These are phyloP conservation scores for Colletotrichum noveboracense DNA, from an alignment of 2,329 filamentous ascomycete genomes.

Conservation along the genomic window DNA sequence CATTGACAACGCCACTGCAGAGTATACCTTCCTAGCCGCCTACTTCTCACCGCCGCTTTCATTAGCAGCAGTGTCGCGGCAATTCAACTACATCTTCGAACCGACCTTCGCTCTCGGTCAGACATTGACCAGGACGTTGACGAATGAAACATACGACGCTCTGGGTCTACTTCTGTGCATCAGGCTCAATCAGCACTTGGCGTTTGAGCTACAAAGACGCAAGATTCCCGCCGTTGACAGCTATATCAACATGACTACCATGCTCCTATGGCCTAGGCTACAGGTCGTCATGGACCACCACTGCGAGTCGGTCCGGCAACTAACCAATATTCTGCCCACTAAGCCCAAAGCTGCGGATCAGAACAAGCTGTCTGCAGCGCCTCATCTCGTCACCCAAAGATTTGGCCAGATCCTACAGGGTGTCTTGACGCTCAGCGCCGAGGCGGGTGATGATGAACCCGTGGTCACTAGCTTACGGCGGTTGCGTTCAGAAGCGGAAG, in stretches of 20 bases:
- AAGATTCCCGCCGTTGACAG: conserved; percentile 88
- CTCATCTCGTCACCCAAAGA: conserved; percentile 91
- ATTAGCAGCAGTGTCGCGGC: conserved; percentile 78
- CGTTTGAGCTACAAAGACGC: conserved; percentile 90
- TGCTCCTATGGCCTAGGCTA: conserved; percentile 95
- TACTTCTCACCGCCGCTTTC: conserved; percentile 85
- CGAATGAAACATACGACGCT: conserved; percentile 80
- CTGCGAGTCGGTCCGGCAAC: conserved; percentile 80
- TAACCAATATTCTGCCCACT: conserved; percentile 58
- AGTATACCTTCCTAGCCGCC: conserved; percentile 90
- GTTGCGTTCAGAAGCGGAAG: conserved; percentile 81
- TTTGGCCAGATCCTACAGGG: conserved; percentile 93
- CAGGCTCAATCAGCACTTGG: conserved; percentile 89
- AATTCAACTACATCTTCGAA: conserved; percentile 88
- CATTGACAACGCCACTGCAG: conserved; percentile 90
- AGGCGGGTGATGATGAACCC: conserved; percentile 93
- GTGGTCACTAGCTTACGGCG: conserved; percentile 81
- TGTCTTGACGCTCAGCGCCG: conserved; percentile 81
- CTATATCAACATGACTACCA: conserved; percentile 94
- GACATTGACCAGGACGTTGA: conserved; percentile 74
- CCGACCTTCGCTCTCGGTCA: conserved; percentile 88
- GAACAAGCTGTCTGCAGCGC: conserved; percentile 75
- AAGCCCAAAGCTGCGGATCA: conserved; percentile 47
- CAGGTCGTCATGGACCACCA: conserved; percentile 94
- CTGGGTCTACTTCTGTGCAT: conserved; percentile 91